Percentiles rank a stretch among this genome's conserved stretches.
Conservation (phyloP, 2,329 filamentous ascomycete species). For the Trichophyton schoenleinii region DNA sequence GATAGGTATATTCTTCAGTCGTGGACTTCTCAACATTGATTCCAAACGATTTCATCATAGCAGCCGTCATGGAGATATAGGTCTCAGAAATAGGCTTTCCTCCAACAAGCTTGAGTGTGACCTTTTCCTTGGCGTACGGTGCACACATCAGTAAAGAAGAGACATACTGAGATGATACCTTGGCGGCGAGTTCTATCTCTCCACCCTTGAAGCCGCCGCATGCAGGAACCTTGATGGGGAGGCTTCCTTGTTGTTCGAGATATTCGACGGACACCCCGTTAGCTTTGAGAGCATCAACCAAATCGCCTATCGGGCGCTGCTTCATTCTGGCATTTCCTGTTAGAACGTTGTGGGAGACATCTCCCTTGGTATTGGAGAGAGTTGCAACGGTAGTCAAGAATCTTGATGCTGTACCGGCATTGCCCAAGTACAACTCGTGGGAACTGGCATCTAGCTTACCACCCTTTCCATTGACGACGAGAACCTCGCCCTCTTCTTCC, state of each 20-base stretch:
- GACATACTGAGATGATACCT: conserved; percentile 97
- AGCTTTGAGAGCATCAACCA: conserved; percentile 75
- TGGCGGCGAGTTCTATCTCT: conserved; percentile 80
- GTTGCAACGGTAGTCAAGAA: conserved; percentile 89
- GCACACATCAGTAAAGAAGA: conserved; percentile 95
- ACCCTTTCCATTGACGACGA: conserved; percentile 84
- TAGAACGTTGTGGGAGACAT: conserved; percentile 57
- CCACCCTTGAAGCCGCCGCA: conserved; percentile 75
- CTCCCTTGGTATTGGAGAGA: conserved; percentile 52
- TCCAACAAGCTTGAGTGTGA: conserved; percentile 81
- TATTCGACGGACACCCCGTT: conserved; percentile 87
- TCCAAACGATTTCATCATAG: conserved; percentile 93
- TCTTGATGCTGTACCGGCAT: conserved; percentile 88
- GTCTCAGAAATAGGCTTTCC: conserved; percentile 93
- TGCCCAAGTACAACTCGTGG: conserved; percentile 78
- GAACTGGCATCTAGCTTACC: conserved; percentile 65
- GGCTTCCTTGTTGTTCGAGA: conserved; percentile 65
- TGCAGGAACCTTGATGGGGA: conserved; percentile 72
- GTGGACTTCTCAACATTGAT: conserved; percentile 64
- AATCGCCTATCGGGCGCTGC: conserved; percentile 77
- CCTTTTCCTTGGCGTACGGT: conserved; percentile 87
- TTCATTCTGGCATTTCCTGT: conserved; percentile 97
- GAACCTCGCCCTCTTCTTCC: conserved; percentile 86
- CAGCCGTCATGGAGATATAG: conserved; percentile 97
- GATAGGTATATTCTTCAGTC: conserved; percentile 78